phyloP scores from a whole-genome alignment of 148 eudicot species.

The Camellia lanceoleosa region DNA sequence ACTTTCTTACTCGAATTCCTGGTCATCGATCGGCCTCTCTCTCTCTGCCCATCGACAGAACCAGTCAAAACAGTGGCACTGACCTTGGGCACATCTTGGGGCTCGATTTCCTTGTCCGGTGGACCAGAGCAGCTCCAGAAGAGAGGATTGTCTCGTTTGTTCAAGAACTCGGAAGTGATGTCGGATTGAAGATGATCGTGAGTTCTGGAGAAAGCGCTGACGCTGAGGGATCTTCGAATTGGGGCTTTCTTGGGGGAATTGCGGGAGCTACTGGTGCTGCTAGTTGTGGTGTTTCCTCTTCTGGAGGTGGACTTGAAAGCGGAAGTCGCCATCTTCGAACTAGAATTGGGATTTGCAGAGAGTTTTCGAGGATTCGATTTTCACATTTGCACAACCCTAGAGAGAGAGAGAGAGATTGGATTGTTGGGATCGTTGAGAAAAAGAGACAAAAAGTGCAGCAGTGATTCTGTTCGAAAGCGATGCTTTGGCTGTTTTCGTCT shows the following conservation, averaged over 20 bases:
- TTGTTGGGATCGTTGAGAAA: no score
- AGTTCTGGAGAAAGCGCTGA: constrained; percentile 43
- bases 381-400: background rate
- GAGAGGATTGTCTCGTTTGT: constrained; percentile 68
- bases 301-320: constrained; percentile 60
- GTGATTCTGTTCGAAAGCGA: no score
- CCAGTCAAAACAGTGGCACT: background rate
- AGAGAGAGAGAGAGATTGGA: background rate
- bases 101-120: constrained; percentile 16
- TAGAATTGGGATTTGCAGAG: background rate
- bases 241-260: constrained; percentile 27
- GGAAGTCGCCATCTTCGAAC: constrained; percentile 40
- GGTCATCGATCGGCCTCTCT: constrained; percentile 58
- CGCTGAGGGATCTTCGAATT: constrained; percentile 51
- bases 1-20: constrained; percentile 26
- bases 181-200: constrained; percentile 21
- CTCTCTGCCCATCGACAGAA: constrained; percentile 23
- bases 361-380: background rate
- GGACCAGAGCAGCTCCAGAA: constrained; percentile 47
- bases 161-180: constrained; percentile 41
- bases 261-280: background rate
- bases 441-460: no score
- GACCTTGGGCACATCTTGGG: background rate
- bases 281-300: constrained; percentile 20
- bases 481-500: no score